Evolutionary conservation across 2,329 filamentous ascomycete species (phyloP), one percentile per base, ranked within the genome.

Genomic region (Pyrenochaeta sp.): DNA sequence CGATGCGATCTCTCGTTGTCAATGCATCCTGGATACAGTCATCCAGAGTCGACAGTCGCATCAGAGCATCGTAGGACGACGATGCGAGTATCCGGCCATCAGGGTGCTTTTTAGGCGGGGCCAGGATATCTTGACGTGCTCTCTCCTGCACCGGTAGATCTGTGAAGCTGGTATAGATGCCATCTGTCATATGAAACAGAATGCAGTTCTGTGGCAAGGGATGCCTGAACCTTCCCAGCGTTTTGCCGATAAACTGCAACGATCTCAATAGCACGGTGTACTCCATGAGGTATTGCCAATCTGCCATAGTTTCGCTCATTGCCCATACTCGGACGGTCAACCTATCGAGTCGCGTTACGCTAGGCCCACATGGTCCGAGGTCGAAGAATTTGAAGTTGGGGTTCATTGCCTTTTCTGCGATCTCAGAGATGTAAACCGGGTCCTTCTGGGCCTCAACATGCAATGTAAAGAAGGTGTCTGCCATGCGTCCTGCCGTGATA

Each of bases 1-100:
- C 88, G 8, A 98, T 83, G 52, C 85, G 84, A 58, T 91, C 87
- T 13, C 91, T 88, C 0, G 92, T 96, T 1, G 88, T 86, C 9
- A 97, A 80, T 1, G 93, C 93, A 76, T 98, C 94, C 73, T 96
- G 92, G 25, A 97, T 91, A 53, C 93, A 96, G 73, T 91, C 91
- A 62, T 97, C 92, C 15, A 98, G 83, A 56, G 93, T 97, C 5
- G 91, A 90, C 10, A 98, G 83, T 59, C 91, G 90, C 89, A 97
- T 94, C 22, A 98, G 82, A 1, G 91, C 88, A 71, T 92, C 93
- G 75, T 96, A 97, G 0, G 93, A 93, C 0, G 92, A 93, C 0
- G 90, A 93, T 0, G 85, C 72, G n/a, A 85, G 80, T 0, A 85
- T 74, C 2, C 81, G 66, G 1, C 83, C 77, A 5, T 84, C 82